These are phyloP conservation scores for Penicillium fuscoglaucum DNA, from an alignment of 2,329 filamentous ascomycete species.

Conservation along the genomic window DNA sequence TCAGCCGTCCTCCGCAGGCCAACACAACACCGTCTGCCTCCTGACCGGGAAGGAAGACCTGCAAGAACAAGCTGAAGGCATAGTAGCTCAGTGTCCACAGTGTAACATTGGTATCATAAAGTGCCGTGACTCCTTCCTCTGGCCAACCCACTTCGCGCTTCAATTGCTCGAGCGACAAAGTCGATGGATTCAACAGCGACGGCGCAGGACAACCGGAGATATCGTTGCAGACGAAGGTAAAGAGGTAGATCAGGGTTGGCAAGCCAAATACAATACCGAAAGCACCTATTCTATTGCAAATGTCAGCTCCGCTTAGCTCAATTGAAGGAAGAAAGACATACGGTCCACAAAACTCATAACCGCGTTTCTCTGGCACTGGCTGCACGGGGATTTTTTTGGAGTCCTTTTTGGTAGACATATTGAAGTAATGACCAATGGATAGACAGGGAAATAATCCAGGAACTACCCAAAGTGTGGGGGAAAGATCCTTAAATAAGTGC, in stretches of 20 bases:
- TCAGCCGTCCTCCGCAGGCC: conserved; percentile 68
- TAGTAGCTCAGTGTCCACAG: conserved; percentile 77
- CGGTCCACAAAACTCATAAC: conserved; percentile 52
- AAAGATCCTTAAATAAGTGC: conserved; percentile 13
- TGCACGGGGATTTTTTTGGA: conserved; percentile 36
- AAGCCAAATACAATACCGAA: conserved; percentile 76
- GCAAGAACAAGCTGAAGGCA: conserved; percentile 69
- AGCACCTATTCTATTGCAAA: conserved; percentile 65
- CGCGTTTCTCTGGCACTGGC: conserved; percentile 42
- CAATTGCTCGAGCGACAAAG: conserved; percentile 68
- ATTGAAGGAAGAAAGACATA: conserved; percentile 31
- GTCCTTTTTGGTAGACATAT: conserved; percentile 37
- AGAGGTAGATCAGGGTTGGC: conserved; percentile 73
- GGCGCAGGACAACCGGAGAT: conserved; percentile 86
- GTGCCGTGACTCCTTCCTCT: conserved; percentile 64
- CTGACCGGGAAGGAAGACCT: conserved; percentile 73
- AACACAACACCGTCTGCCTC: conserved; percentile 71
- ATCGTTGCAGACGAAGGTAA: conserved; percentile 89
- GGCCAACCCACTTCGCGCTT: conserved; percentile 84
- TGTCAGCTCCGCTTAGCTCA: conserved; percentile 15
- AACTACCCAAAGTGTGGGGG: background rate
- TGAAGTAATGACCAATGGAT: conserved; percentile 6
- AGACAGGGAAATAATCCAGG: conserved; percentile 5
- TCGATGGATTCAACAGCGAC: conserved; percentile 71
- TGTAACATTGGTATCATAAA: conserved; percentile 69